Evolutionary conservation across 2,329 filamentous ascomycete species (phyloP).

Genomic region (Thermochaetoides dissita): DNA sequence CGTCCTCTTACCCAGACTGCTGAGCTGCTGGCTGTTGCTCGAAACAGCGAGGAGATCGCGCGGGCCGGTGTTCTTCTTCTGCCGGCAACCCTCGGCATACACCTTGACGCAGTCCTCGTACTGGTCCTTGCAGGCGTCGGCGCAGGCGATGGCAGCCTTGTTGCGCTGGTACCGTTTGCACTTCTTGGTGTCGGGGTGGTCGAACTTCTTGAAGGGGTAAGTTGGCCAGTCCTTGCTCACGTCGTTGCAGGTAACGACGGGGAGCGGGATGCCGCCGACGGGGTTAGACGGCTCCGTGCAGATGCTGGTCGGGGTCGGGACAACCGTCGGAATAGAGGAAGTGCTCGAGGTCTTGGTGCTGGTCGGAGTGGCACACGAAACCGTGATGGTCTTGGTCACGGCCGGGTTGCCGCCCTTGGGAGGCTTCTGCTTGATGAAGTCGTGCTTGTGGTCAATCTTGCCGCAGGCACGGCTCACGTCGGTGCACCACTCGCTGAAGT

Average conservation of each 20-base stretch:
- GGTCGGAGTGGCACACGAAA: conserved; percentile 14
- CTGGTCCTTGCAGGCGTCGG: conserved; percentile 39
- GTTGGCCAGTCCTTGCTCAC: conserved; percentile 25
- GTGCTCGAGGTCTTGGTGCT: conserved; percentile 16
- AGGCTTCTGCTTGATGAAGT: conserved; percentile 28
- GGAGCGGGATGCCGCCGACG: conserved; percentile 37
- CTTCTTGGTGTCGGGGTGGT: conserved; percentile 24
- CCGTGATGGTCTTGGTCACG: conserved; percentile 9
- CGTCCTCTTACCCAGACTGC: not conserved
- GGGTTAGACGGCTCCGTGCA: conserved; percentile 41
- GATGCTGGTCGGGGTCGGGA: conserved; percentile 35
- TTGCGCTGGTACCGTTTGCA: conserved; percentile 31
- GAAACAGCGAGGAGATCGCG: conserved; percentile 5
- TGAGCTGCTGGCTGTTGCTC: not conserved
- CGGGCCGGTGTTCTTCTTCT: conserved; percentile 13
- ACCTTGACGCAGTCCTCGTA: conserved; percentile 32
- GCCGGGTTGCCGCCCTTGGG: conserved; percentile 22
- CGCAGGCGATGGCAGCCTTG: conserved; percentile 28
- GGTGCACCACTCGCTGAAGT: conserved; percentile 37
- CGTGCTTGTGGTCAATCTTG: conserved; percentile 24
- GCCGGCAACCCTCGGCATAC: conserved; percentile 36
- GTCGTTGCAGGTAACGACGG: conserved; percentile 42
- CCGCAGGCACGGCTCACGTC: conserved; percentile 31
- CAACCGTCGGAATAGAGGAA: conserved; percentile 23
- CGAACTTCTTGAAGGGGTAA: conserved; percentile 41